Conservation (phyloP, 352 stramenopile genomes). For the Ophiocytium majus region DNA sequence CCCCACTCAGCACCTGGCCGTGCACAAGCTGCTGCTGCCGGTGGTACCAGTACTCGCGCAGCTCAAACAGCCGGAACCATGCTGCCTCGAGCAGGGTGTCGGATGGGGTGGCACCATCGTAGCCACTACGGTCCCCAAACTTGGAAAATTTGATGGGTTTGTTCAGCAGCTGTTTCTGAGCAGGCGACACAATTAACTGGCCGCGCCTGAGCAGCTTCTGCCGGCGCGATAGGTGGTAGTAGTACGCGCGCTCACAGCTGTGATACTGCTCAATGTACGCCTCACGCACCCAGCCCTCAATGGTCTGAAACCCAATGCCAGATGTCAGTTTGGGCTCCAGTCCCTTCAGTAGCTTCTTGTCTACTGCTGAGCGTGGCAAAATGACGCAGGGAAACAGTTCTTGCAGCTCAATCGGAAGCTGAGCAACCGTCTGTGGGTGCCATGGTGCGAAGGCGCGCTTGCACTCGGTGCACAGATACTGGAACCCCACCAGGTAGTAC, state of each 20-base stretch:
- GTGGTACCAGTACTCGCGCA: not conserved
- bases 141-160: not conserved
- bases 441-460: not conserved
- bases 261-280: not conserved
- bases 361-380: not conserved
- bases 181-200: not conserved
- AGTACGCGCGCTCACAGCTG: not conserved
- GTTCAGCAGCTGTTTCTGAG: not conserved
- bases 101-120: not conserved
- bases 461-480: not conserved
- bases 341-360: not conserved
- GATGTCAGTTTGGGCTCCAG: not conserved
- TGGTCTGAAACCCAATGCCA: not conserved
- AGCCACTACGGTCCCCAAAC: not conserved
- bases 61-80: not conserved
- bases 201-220: not conserved
- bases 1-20: not conserved
- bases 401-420: not conserved
- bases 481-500: not conserved
- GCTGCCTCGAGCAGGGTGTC: not conserved
- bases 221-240: not conserved
- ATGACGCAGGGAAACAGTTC: not conserved
- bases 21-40: not conserved
- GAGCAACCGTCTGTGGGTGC: not conserved
- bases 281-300: not conserved